A percentile compares a stretch with the other conserved stretches of the same genome.
phyloP scores from a whole-genome alignment of 441 rosid species.

The Eruca vesicaria region DNA sequence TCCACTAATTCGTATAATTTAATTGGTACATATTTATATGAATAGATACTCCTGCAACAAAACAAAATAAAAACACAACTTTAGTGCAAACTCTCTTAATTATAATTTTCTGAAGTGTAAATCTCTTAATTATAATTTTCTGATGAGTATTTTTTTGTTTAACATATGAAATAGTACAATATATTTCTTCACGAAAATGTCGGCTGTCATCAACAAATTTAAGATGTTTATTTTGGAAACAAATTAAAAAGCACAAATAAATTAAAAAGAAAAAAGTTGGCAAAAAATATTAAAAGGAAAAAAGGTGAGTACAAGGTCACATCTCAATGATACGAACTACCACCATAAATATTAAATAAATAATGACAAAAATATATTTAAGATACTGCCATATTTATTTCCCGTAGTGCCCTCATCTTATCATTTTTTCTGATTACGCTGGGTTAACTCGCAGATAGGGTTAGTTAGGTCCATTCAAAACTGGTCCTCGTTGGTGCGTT shows the following conservation, averaged over 20 bases:
- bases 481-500: not conserved
- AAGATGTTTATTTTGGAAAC: conserved; percentile 41
- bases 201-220: conserved; percentile 44
- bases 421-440: conserved; percentile 7
- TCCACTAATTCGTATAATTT: not conserved
- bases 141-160: not conserved
- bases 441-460: conserved; percentile 36
- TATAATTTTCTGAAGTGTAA: not conserved
- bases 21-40: not conserved
- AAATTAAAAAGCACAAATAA: conserved; percentile 42
- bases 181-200: conserved; percentile 28
- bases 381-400: not conserved
- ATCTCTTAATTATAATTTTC: not conserved
- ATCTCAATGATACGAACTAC: conserved; percentile 76
- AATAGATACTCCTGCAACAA: not conserved
- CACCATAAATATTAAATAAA: conserved; percentile 40
- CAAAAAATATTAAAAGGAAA: no score
- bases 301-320: conserved; percentile 68
- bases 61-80: not conserved
- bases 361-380: not conserved
- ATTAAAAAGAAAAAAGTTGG: conserved; percentile 43
- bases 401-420: conserved; percentile 32
- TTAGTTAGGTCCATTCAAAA: conserved; percentile 22
- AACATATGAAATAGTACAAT: not conserved
- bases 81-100: not conserved